phyloP scores from a whole-genome alignment of 2,329 filamentous ascomycete genomes.

The Cercospora sesami region DNA sequence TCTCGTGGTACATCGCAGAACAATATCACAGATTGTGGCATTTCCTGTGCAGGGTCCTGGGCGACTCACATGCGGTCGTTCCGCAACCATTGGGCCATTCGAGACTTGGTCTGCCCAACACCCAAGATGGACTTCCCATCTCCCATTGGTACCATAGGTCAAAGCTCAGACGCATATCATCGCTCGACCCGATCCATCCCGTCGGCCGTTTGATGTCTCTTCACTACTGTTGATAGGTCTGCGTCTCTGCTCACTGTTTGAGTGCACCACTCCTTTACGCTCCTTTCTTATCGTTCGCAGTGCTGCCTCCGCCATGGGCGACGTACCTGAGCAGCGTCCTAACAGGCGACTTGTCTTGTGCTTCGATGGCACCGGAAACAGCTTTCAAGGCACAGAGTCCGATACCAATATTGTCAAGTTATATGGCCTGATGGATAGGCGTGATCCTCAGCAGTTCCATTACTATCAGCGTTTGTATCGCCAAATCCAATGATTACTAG shows the following conservation, averaged over 20 bases:
- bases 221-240: too few species aligned
- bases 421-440: neutral
- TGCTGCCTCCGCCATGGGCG: neutral
- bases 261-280: neutral
- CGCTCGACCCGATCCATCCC: neutral
- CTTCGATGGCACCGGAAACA: neutral
- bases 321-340: neutral
- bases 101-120: neutral
- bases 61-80: neutral
- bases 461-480: neutral
- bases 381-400: neutral
- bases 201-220: neutral
- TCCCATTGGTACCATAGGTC: neutral
- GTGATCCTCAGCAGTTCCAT: neutral
- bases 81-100: neutral
- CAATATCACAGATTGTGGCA: neutral
- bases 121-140: neutral
- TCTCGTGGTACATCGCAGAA: neutral
- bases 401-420: constrained; percentile 2
- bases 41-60: neutral
- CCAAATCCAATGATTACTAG: neutral
- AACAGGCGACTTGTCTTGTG: neutral
- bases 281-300: neutral
- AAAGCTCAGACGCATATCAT: neutral
- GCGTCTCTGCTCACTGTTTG: too few species aligned